Evolutionary conservation across 257 asterid species (phyloP).

Genomic region (Forsythia suspensa): DNA sequence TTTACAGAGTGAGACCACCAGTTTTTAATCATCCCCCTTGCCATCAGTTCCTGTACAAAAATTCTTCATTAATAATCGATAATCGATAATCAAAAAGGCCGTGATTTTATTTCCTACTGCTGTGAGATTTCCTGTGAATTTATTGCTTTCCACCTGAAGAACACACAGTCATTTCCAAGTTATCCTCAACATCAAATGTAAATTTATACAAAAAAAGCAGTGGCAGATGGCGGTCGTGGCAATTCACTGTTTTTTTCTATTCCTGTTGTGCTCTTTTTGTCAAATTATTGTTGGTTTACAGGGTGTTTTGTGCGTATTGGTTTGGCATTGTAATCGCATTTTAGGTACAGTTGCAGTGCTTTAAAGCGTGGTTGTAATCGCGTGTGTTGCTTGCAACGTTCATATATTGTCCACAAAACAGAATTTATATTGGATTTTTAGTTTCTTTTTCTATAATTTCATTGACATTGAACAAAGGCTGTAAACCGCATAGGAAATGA

Average conservation of each 20-base stretch:
- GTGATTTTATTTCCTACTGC: not conserved
- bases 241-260: not conserved
- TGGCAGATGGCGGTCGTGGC: not conserved
- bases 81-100: not conserved
- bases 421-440: too few species aligned
- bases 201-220: not conserved
- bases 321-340: too few species aligned
- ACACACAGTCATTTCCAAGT: not conserved
- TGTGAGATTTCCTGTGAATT: not conserved
- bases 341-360: too few species aligned
- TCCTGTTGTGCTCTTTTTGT: not conserved
- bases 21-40: conserved; percentile 35
- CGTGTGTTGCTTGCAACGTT: too few species aligned
- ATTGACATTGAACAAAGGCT: too few species aligned
- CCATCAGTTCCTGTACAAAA: conserved; percentile 28
- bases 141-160: not conserved
- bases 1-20: conserved; percentile 39
- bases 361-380: too few species aligned
- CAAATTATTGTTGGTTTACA: too few species aligned
- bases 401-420: too few species aligned
- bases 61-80: not conserved
- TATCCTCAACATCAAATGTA: not conserved
- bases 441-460: too few species aligned
- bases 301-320: too few species aligned
- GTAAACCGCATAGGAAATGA: too few species aligned